Conservation (phyloP, 176 grass and related monocot genomes). For the Triticum timopheevii region DNA sequence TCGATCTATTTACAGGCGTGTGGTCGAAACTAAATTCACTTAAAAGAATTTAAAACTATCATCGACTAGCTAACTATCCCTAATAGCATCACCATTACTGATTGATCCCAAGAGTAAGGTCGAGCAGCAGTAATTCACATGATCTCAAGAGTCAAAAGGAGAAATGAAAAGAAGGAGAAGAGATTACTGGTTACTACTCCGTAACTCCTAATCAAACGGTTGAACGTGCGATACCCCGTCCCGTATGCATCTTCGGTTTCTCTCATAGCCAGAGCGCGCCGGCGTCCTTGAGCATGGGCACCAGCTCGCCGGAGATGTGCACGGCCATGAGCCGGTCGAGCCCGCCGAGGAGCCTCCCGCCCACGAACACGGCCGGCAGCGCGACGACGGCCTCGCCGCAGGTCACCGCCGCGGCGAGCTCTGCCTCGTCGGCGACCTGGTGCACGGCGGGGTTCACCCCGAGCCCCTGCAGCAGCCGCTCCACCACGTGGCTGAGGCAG, state of each 20-base stretch:
- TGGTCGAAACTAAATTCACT: background rate
- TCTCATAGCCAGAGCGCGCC: slow-evolving; percentile 77
- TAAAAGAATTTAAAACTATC: background rate
- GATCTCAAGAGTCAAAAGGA: background rate
- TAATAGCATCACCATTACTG: background rate
- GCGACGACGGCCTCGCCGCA: slow-evolving; percentile 24
- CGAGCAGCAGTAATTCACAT: background rate
- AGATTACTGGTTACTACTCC: background rate
- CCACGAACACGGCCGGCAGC: slow-evolving; percentile 81
- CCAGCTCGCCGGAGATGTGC: slow-evolving; percentile 91
- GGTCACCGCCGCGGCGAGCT: slow-evolving; percentile 32
- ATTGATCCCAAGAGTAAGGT: background rate
- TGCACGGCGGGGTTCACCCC: slow-evolving; percentile 82
- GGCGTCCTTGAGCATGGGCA: slow-evolving; percentile 88
- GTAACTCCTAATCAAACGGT: background rate
- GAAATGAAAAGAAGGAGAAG: background rate
- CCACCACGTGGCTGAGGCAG: slow-evolving; percentile 90
- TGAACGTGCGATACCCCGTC: background rate
- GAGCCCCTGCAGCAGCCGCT: slow-evolving; percentile 71
- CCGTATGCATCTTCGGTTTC: background rate
- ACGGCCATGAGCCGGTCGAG: slow-evolving; percentile 90
- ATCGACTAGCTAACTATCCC: too few relatives aligned
- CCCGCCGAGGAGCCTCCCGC: slow-evolving; percentile 66
- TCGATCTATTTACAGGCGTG: slow-evolving; percentile 32
- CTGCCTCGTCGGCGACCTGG: slow-evolving; percentile 66